Conservation (phyloP, 108 stramenopile genomes). For the Cyclotella cryptica region DNA sequence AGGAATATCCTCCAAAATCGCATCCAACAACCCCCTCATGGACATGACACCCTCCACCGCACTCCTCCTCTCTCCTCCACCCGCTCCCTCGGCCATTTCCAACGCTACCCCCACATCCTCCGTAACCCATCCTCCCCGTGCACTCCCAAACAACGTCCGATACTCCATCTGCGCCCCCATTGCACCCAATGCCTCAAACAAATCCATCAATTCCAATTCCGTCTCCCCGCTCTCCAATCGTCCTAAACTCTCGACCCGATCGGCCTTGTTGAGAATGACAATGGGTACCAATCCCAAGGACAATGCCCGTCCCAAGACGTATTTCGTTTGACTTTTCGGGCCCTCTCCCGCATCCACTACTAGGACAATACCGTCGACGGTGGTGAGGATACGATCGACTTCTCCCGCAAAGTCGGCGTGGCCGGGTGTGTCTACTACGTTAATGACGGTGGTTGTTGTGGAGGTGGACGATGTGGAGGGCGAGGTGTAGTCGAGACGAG, state of each 20-base stretch:
- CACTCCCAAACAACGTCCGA: constrained; percentile 91
- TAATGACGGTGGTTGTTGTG: constrained; percentile 59
- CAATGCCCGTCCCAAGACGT: constrained; percentile 93
- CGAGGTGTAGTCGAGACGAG: constrained; percentile 75
- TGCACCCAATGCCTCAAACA: too few species aligned
- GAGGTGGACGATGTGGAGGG: constrained; percentile 23
- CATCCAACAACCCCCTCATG: constrained; percentile 89
- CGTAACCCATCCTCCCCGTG: constrained; percentile 62
- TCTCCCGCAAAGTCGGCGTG: constrained; percentile 97
- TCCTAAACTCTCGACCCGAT: constrained; percentile 81
- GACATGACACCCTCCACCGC: too few species aligned
- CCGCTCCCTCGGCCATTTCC: constrained; percentile 48
- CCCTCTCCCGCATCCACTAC: constrained; percentile 92
- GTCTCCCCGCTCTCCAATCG: constrained; percentile 89
- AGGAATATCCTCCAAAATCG: constrained; percentile 78
- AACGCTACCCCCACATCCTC: too few species aligned
- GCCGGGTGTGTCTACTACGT: constrained; percentile 95
- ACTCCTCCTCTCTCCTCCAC: constrained; percentile 17
- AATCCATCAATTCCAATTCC: too few species aligned
- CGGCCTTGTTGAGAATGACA: constrained; percentile 98
- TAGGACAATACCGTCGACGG: constrained; percentile 94
- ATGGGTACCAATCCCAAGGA: constrained; percentile 82
- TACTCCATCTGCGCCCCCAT: constrained; percentile 94
- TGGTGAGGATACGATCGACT: constrained; percentile 91
- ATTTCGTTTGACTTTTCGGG: constrained; percentile 97